Evolutionary conservation across 371 early-diverging fungal species (phyloP).

Genomic region (Apophysomyces variabilis): DNA sequence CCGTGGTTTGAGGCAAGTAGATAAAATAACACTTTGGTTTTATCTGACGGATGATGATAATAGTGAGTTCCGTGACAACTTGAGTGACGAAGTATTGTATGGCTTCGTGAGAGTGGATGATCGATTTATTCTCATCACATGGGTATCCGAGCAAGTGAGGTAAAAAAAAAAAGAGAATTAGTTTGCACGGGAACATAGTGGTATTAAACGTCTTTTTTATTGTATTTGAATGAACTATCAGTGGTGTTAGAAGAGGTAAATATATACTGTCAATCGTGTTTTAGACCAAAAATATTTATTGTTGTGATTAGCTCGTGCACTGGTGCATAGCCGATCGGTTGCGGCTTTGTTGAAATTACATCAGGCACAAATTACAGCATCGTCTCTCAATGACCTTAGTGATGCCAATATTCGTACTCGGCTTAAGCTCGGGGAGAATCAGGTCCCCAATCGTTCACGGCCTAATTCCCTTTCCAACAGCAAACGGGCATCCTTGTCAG

Average conservation of each 20-base stretch:
- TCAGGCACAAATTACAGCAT: slow-evolving; percentile 57
- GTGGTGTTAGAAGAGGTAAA: slow-evolving; percentile 68
- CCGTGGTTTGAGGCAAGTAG: slow-evolving; percentile 55
- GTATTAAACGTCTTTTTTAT: neutral
- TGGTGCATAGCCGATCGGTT: slow-evolving; percentile 75
- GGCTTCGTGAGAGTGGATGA: slow-evolving; percentile 69
- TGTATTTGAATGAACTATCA: slow-evolving; percentile 22
- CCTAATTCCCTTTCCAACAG: slow-evolving; percentile 38
- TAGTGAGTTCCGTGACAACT: slow-evolving; percentile 61
- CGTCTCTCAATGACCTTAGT: slow-evolving; percentile 45
- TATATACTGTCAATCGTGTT: neutral
- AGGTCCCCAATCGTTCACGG: slow-evolving; percentile 42
- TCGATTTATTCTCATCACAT: slow-evolving; percentile 64
- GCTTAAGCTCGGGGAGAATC: slow-evolving; percentile 44
- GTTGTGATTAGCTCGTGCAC: slow-evolving; percentile 58
- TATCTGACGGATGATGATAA: too few species aligned
- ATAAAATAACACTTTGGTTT: neutral
- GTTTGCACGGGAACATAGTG: too few species aligned
- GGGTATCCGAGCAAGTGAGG: slow-evolving; percentile 74
- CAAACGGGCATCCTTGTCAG: slow-evolving; percentile 33
- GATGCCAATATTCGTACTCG: slow-evolving; percentile 44
- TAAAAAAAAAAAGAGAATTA: slow-evolving; percentile 26
- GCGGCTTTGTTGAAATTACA: slow-evolving; percentile 59
- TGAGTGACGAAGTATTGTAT: slow-evolving; percentile 69
- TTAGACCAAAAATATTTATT: neutral